These are phyloP conservation scores for Dryadomyces sulphureus DNA, from an alignment of 2,329 filamentous ascomycete species.

Conservation along the genomic window DNA sequence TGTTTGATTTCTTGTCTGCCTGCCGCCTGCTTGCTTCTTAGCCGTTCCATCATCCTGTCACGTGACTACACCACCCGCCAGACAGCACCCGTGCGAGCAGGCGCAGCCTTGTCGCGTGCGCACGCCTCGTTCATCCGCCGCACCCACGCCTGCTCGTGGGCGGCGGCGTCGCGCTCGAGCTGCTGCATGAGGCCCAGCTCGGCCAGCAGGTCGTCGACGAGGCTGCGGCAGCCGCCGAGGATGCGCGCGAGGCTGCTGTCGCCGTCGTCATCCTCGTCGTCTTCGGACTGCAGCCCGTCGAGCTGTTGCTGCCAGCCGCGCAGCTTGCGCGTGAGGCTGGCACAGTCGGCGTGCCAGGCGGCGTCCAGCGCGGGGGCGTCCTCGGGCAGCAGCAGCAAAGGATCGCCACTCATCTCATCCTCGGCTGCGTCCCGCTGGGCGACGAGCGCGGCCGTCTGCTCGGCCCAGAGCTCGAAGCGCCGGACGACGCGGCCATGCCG, in stretches of 20 bases:
- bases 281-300: neutral
- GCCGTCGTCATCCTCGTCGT: neutral
- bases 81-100: conserved; percentile 26
- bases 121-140: conserved; percentile 35
- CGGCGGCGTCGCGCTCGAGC: conserved; percentile 42
- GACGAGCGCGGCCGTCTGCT: conserved; percentile 29
- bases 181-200: conserved; percentile 48
- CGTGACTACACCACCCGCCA: conserved; percentile 27
- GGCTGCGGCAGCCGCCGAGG: conserved; percentile 28
- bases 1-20: too few relatives aligned
- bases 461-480: conserved; percentile 46
- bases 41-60: too few relatives aligned
- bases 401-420: conserved; percentile 7
- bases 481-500: conserved; percentile 39
- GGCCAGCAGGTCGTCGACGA: conserved; percentile 45
- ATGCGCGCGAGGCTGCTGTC: conserved; percentile 27
- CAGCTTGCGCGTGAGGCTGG: conserved; percentile 35
- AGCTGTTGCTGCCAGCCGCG: conserved; percentile 19
- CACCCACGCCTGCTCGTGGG: conserved; percentile 44
- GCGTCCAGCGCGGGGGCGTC: conserved; percentile 25
- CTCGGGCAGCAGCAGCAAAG: neutral
- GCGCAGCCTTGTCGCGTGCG: too few relatives aligned
- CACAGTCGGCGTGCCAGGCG: conserved; percentile 44
- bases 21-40: too few relatives aligned
- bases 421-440: conserved; percentile 19